Conservation (phyloP, 192 early-diverging fungal genomes). For the Coemansia sp. region DNA sequence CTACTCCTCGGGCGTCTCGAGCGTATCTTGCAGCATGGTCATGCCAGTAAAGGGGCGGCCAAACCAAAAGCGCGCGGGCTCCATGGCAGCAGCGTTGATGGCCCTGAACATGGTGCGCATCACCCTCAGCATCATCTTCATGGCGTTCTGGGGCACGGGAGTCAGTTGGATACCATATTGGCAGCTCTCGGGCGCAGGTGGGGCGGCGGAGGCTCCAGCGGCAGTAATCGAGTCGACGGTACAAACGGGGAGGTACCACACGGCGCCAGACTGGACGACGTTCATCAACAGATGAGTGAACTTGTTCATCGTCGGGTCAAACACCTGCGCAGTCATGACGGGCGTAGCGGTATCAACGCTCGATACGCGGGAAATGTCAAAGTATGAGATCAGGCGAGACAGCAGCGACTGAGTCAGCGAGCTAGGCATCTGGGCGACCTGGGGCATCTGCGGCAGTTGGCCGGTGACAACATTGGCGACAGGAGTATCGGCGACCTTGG, state of each 20-base stretch:
- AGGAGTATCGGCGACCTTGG: not conserved
- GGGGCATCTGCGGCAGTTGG: not conserved
- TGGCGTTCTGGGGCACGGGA: constrained; percentile 25
- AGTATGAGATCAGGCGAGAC: constrained; percentile 23
- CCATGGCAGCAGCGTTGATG: not conserved
- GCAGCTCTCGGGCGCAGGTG: constrained; percentile 13
- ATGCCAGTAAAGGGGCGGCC: not conserved
- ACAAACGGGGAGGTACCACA: constrained; percentile 29
- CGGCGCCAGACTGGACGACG: constrained; percentile 20
- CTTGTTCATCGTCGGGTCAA: constrained; percentile 19
- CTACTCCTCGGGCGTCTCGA: not conserved
- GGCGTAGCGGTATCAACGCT: constrained; percentile 2
- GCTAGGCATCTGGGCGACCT: not conserved
- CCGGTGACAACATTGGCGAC: not conserved
- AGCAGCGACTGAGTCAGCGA: constrained; percentile 14
- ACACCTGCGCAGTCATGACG: constrained; percentile 10
- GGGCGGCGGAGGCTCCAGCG: not conserved
- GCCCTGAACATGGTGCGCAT: constrained; percentile 14
- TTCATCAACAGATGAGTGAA: constrained; percentile 14
- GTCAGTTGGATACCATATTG: constrained; percentile 28
- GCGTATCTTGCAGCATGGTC: not conserved
- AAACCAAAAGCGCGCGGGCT: not conserved
- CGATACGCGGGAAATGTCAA: constrained; percentile 21
- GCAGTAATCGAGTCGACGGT: constrained; percentile 7
- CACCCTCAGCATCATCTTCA: not conserved